Base-by-base conservation (phyloP, 1,284 basidiomycete genomes). In the Trichosporon asahii region DNA sequence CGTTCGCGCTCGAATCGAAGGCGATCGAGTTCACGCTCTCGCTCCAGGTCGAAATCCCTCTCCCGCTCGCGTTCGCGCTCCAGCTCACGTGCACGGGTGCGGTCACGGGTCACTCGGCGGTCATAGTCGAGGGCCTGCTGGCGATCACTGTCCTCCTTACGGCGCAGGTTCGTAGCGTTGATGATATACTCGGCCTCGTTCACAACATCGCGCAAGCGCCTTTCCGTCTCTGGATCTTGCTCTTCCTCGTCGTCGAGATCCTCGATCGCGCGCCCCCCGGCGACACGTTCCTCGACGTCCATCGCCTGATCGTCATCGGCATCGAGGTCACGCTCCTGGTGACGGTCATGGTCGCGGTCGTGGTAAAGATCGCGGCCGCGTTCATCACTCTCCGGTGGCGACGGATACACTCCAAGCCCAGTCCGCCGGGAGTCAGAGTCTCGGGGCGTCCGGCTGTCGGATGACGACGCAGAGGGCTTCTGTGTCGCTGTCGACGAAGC, bases 351-450 rank as follows among this genome's bases (percentile, higher is more conserved):
- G 27, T 31, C 61, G 27, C 15, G 12, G 40, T 70, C 57, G 29
- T 44, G 44, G 11, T 64, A 40, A 3, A 29, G 46, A 9, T 68
- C 53, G 63, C 53, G 33, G 5, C 33, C 53, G 33, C 55, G 27
- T 27, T 72, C 71, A 61, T 77, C 76, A 35, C 77, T 79, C 66
- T 79, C 74, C 15, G 74, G 71, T 0, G 78, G 79, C 0, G 70
- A 60, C 0, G 77, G 74, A 21, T 76, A 74, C 0, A 27, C 66
- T 7, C 66, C 68, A 33, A 66, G 37, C 23, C 66, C 66, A 1
- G 27, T 66, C 44, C 46, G 44, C 46, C 44, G 11, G 3, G 29
- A 4, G 18, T 61, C 57, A 31, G 23, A 7, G 4, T 61, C 57
- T 12, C 29, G 57, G 27, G 21, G 14, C 15, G 57, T 31, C 57